Percentiles rank a stretch among this genome's conserved stretches.
Conservation (phyloP, 345 rosid genomes). For the Pelargonium nanum region DNA sequence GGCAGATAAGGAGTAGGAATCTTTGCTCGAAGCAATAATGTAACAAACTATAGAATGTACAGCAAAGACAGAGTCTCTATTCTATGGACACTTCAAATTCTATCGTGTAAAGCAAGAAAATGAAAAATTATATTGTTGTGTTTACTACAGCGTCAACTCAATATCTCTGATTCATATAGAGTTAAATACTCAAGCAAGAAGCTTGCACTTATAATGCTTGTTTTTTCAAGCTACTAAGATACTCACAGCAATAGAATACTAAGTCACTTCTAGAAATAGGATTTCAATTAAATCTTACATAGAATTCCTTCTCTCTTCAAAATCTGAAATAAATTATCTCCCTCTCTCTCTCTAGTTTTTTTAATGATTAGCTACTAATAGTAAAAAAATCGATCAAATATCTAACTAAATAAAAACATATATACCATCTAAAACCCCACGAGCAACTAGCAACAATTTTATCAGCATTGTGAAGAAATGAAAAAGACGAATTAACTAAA, state of each 20-base stretch:
- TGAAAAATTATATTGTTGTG: not conserved
- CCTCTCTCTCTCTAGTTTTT: too few relatives aligned
- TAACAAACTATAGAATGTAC: not conserved
- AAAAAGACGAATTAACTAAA: not conserved
- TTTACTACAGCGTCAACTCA: too few relatives aligned
- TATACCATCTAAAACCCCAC: too few relatives aligned
- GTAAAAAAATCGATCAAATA: too few relatives aligned
- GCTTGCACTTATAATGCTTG: too few relatives aligned
- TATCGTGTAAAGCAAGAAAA: not conserved
- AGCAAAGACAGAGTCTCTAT: not conserved
- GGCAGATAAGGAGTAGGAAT: not conserved
- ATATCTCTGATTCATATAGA: too few relatives aligned
- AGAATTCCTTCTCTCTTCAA: too few relatives aligned
- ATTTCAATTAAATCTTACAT: too few relatives aligned
- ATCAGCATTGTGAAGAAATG: not conserved
- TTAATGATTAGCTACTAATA: too few relatives aligned
- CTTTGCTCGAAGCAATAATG: not conserved
- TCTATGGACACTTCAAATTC: not conserved
- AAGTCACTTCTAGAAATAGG: not conserved
- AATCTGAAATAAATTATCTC: too few relatives aligned
- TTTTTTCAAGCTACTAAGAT: not conserved
- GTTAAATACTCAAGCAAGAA: too few relatives aligned
- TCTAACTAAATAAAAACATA: too few relatives aligned
- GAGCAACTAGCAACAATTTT: not conserved
- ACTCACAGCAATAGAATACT: not conserved